These are phyloP conservation scores for Tetrapisispora taiwanensis DNA, from an alignment of 805 yeast species.

Conservation along the genomic window DNA sequence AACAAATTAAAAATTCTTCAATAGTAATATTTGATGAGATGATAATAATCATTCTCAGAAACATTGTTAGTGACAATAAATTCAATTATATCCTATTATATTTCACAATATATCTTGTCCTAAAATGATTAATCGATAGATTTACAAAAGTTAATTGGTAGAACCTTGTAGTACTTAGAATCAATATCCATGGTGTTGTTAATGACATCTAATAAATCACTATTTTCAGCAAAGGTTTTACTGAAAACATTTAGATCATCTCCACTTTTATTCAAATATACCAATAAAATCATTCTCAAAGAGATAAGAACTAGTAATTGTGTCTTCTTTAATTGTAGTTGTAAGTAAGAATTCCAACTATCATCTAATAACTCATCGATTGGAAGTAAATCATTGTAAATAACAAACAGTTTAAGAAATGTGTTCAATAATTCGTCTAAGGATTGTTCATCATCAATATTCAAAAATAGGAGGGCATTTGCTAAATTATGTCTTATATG, in stretches of 20 bases:
- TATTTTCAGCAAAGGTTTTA: too few relatives aligned
- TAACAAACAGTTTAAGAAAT: too few relatives aligned
- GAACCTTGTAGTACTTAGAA: not conserved
- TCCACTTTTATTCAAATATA: too few relatives aligned
- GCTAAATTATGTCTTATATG: not conserved
- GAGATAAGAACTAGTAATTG: not conserved
- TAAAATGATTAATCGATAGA: too few relatives aligned
- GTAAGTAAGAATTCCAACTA: not conserved
- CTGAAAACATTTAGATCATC: not conserved
- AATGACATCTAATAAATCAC: not conserved
- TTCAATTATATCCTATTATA: too few relatives aligned
- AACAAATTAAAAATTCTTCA: too few relatives aligned
- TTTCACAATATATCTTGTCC: too few relatives aligned
- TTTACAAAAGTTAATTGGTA: too few relatives aligned
- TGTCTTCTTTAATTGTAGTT: not conserved
- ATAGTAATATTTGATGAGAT: too few relatives aligned
- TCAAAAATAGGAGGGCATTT: too few relatives aligned
- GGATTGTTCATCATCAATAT: not conserved
- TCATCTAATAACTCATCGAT: not conserved
- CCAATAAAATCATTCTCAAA: not conserved
- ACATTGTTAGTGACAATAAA: too few relatives aligned
- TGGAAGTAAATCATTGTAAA: not conserved
- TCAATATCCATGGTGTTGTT: not conserved
- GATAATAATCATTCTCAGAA: too few relatives aligned
- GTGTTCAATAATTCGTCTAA: not conserved